These are phyloP conservation scores for Salix dunnii DNA, from an alignment of 345 rosid species.

Conservation along the genomic window DNA sequence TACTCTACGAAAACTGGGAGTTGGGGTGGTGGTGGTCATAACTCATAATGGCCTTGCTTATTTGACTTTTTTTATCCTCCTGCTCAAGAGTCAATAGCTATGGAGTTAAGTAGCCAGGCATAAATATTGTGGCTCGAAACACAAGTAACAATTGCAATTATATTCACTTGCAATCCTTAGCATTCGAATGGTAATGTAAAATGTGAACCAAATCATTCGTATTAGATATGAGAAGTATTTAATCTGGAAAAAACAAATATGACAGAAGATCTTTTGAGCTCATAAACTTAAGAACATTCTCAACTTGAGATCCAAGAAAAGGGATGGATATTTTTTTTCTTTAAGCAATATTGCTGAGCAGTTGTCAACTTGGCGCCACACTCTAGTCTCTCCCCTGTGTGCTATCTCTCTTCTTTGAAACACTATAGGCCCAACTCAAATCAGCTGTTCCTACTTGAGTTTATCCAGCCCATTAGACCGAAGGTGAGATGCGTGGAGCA, in stretches of 20 bases:
- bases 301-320: background rate
- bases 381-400: background rate
- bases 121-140: background rate
- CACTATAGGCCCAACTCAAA: background rate
- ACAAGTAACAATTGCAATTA: background rate
- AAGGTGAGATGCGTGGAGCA: background rate
- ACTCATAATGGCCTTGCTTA: background rate
- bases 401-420: background rate
- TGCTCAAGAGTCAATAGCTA: background rate
- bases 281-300: background rate
- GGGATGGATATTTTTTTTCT: background rate
- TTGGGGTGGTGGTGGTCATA: background rate
- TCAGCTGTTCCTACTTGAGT: background rate
- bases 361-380: background rate
- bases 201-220: background rate
- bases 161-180: background rate
- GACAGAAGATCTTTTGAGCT: background rate
- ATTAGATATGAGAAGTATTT: background rate
- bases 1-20: background rate
- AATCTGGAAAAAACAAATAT: too few relatives aligned
- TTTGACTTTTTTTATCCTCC: background rate
- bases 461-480: background rate
- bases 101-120: background rate
- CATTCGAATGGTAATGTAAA: background rate
- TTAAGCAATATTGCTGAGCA: background rate